Evolutionary conservation across 2,329 filamentous ascomycete genomes (phyloP), one percentile per base, ranked within the genome.

Genomic region (Huntiella omanensis): DNA sequence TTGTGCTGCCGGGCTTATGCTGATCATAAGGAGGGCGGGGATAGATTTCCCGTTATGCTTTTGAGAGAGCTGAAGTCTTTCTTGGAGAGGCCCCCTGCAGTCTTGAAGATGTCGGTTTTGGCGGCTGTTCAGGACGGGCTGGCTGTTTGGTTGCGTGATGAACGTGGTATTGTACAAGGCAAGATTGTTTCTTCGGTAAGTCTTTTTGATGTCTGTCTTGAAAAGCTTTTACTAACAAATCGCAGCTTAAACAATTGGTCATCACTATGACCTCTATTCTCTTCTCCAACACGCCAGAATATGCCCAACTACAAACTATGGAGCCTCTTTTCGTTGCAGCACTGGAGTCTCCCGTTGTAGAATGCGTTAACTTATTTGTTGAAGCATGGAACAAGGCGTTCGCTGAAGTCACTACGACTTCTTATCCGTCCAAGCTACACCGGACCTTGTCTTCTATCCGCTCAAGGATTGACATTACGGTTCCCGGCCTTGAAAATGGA

Each of bases 301-400:
- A 8, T 28, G 6, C 6, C 10, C 22, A 10, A 3, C 8, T 28
- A 4, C 22, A 28, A 28, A 28, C 6, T 7, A 28, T 85, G 2
- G 72, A 79, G 52, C 58, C 61, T 2, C 56, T 79, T 4, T 56
- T 79, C 12, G 69, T 65, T 37, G 67, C 70, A 8, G 71, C 68
- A 1, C 79, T 70, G 59, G 69, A 59, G 52, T 78, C 64, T 63
- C 78, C 64, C 58, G 80, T 69, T 55, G 62, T 56, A 48, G 63
- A 58, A 50, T 70, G 64, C 54, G 82, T 63, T 51, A 75, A 60
- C 58, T 66, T 56, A 55, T 62, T 68, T 13, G 60, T 65, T 34
- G 61, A 63, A 17, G 54, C 66, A 51, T 95, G 85, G 85, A 87
- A 86, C 53, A 57, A 61, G 0, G 70, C 77, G 0, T 85, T 84